Percentiles rank a stretch among this genome's conserved stretches.
Evolutionary conservation across 164 flowering plant species (phyloP).

Genomic region (Berberis thunbergii): DNA sequence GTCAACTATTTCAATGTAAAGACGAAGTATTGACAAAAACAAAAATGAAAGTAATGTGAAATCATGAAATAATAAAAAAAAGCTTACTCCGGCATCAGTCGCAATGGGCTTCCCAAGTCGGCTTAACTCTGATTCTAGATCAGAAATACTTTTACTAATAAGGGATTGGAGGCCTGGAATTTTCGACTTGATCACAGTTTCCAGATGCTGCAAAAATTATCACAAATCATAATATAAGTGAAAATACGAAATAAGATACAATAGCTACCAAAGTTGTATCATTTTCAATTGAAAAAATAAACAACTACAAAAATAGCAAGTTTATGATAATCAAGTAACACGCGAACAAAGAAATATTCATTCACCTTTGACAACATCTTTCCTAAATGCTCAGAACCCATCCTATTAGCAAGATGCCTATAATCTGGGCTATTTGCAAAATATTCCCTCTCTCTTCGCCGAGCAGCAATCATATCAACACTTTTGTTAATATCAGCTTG

Average conservation of each 20-base stretch:
- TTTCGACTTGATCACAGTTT: constrained; percentile 67
- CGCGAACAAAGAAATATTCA: background rate
- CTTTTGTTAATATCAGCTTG: constrained; percentile 84
- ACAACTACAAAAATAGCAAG: background rate
- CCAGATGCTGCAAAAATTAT: constrained; percentile 54
- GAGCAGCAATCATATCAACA: constrained; percentile 90
- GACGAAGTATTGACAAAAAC: too few species aligned
- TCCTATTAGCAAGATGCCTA: constrained; percentile 63
- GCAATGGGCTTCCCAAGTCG: constrained; percentile 81
- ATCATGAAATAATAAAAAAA: background rate
- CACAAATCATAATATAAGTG: background rate
- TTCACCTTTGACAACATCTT: constrained; percentile 75
- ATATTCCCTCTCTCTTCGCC: constrained; percentile 71
- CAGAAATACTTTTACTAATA: constrained; percentile 53
- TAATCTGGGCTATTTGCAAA: constrained; percentile 67
- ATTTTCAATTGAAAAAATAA: too few species aligned
- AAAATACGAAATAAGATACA: background rate
- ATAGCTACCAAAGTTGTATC: background rate
- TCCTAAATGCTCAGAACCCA: constrained; percentile 86
- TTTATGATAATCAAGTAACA: background rate
- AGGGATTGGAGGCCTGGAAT: constrained; percentile 82
- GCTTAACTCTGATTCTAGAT: constrained; percentile 59
- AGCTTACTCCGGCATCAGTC: constrained; percentile 75
- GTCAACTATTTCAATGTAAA: too few species aligned
- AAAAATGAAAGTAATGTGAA: too few species aligned